A percentile compares a stretch with the other conserved stretches of the same genome.
phyloP scores from a whole-genome alignment of 306 rosid genomes.

The Pyrus bretschneideri region DNA sequence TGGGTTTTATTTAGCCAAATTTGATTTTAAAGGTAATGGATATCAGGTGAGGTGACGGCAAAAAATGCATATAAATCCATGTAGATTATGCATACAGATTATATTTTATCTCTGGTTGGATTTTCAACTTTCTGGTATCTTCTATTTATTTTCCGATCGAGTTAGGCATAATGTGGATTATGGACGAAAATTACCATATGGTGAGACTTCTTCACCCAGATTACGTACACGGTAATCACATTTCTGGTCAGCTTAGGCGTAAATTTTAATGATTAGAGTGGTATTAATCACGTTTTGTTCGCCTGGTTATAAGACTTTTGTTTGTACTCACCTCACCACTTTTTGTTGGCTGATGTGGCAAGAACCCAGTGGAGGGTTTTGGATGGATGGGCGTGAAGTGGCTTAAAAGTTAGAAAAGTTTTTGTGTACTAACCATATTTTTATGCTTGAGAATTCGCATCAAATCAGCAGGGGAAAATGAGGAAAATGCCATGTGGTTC shows the following conservation, averaged over 20 bases:
- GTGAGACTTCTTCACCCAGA: background rate
- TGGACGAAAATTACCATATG: background rate
- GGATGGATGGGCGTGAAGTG: constrained; percentile 9
- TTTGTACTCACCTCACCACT: background rate
- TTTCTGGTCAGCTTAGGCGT: constrained; percentile 1
- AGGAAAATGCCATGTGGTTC: constrained; percentile 21
- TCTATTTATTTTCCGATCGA: background rate
- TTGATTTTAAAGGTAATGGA: too few species aligned
- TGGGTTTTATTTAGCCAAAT: background rate
- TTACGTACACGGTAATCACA: background rate
- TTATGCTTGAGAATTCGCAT: constrained; percentile 19
- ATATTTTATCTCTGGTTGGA: background rate
- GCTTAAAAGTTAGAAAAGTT: background rate
- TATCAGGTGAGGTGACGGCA: too few species aligned
- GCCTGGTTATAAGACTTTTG: constrained; percentile 4
- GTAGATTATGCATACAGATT: background rate
- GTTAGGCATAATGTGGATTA: background rate
- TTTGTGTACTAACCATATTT: background rate
- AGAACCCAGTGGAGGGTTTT: constrained; percentile 3
- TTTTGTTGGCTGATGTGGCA: constrained; percentile 15
- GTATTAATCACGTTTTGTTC: background rate
- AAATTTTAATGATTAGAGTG: constrained; percentile 14
- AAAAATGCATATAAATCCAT: too few species aligned
- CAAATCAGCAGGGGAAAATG: background rate
- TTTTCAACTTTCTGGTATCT: background rate